Base-by-base conservation (phyloP, 2,329 filamentous ascomycete genomes). In the Colletotrichum salicis region DNA sequence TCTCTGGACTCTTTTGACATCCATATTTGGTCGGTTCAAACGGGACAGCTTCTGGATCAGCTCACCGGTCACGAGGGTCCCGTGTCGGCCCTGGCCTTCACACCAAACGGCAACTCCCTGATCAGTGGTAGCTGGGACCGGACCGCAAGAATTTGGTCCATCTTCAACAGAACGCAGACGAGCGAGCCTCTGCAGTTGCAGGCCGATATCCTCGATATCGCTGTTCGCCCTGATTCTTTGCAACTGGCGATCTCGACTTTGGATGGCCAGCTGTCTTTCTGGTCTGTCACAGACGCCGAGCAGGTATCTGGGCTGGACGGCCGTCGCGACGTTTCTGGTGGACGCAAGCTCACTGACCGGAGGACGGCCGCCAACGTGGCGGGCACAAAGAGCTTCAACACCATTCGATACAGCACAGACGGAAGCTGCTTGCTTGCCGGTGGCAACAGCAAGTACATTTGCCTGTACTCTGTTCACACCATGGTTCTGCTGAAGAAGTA, bases 401-500 rank as follows among this genome's bases (percentile, higher is more conserved):
- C 93, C 7, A 93, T 99, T 75, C 90, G 90, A 65, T 99, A 98
- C 84, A 97, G 95, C 80, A 93, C 94, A 1, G 96, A 99, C 79
- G 96, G 96, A 13, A 93, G 91, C 73, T 98, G 96, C 77, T 86
- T 99, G 12, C 86, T 99, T 52, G 96, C 96, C 1, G 95, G 91
- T 59, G 96, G 96, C 37, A 97, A 96, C 86, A 98, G 95, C 91
- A 99, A 99, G 84, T 98, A 97, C 81, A 98, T 99, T 64, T 98
- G 96, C 80, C 83, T 99, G 70, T 99, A 99, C 83, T 96, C 97
- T n/a, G 94, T 97, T 37, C 91, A 91, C 70, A 97, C 96, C 0
- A 95, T 96, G 80, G 94, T 96, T 0, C 85, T 99, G 12, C 86
- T 98, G 67, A 97, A 97, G 81, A 98, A 98, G 80, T 99, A 93